Conservation (phyloP, 495 filamentous ascomycete genomes). For the Aspergillus affinis region DNA sequence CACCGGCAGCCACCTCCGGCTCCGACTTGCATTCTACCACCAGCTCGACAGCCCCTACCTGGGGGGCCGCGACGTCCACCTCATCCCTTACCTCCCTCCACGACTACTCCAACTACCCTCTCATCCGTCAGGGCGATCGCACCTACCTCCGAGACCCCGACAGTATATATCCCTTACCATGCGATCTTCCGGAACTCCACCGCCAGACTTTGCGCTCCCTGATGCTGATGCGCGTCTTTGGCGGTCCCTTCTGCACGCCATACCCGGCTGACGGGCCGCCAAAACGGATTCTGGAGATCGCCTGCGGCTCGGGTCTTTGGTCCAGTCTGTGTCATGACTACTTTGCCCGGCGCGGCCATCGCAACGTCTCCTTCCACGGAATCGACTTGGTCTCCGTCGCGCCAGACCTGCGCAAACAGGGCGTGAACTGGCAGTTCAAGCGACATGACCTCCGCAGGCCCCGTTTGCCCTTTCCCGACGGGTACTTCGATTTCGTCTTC, state of each 20-base stretch:
- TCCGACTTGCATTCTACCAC: constrained; percentile 42
- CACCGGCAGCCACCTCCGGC: constrained; percentile 31
- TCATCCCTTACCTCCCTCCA: constrained; percentile 39
- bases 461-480: constrained; percentile 77
- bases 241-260: constrained; percentile 74
- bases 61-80: constrained; percentile 39
- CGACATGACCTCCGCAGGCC: constrained; percentile 78
- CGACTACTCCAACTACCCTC: constrained; percentile 56
- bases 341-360: constrained; percentile 61
- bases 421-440: constrained; percentile 84
- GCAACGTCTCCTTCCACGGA: constrained; percentile 71
- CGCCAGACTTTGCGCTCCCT: constrained; percentile 82
- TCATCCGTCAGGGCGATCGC: constrained; percentile 71
- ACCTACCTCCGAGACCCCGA: constrained; percentile 77
- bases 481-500: constrained; percentile 87
- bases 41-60: constrained; percentile 31
- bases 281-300: constrained; percentile 77
- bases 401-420: constrained; percentile 67
- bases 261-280: constrained; percentile 64
- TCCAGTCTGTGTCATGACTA: constrained; percentile 80
- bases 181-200: constrained; percentile 84
- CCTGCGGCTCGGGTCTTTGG: constrained; percentile 89
- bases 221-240: constrained; percentile 77
- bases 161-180: constrained; percentile 78
- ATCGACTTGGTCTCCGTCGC: constrained; percentile 79